A percentile compares a stretch with the other conserved stretches of the same genome.
Conservation (phyloP, 192 early-diverging fungal genomes). For the Linnemannia exigua region DNA sequence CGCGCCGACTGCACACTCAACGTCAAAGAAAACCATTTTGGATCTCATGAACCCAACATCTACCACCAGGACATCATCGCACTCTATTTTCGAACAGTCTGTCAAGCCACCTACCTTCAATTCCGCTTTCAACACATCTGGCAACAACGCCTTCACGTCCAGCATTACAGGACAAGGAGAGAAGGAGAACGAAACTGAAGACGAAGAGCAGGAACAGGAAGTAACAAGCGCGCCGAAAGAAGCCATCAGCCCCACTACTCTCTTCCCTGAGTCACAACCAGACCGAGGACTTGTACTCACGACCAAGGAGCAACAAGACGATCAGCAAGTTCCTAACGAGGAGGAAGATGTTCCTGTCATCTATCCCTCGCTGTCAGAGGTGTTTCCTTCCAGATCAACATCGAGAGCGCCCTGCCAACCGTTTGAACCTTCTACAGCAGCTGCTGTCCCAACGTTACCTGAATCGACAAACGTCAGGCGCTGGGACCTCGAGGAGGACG, state of each 20-base stretch:
- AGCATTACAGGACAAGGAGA: background rate
- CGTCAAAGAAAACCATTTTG: background rate
- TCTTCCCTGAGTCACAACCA: slow-evolving; percentile 5
- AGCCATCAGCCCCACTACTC: background rate
- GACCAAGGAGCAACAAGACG: background rate
- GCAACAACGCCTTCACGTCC: background rate
- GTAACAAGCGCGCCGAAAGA: background rate
- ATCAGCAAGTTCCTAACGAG: background rate
- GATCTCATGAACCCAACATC: background rate
- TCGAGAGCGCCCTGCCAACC: background rate
- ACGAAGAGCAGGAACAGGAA: background rate
- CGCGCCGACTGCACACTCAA: background rate
- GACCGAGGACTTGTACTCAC: slow-evolving; percentile 6
- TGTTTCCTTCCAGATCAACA: background rate
- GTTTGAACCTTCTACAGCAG: background rate
- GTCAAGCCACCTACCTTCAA: slow-evolving; percentile 5
- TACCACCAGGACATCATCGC: background rate
- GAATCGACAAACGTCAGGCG: slow-evolving; percentile 18
- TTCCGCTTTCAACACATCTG: background rate
- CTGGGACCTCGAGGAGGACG: slow-evolving; percentile 24
- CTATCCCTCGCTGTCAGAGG: slow-evolving; percentile 6
- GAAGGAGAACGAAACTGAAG: no score
- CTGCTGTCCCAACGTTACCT: background rate
- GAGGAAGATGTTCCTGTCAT: slow-evolving; percentile 8
- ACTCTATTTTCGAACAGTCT: background rate